These are phyloP conservation scores for Ceratobasidium theobromae DNA, from an alignment of 1,284 basidiomycete species.

Conservation along the genomic window DNA sequence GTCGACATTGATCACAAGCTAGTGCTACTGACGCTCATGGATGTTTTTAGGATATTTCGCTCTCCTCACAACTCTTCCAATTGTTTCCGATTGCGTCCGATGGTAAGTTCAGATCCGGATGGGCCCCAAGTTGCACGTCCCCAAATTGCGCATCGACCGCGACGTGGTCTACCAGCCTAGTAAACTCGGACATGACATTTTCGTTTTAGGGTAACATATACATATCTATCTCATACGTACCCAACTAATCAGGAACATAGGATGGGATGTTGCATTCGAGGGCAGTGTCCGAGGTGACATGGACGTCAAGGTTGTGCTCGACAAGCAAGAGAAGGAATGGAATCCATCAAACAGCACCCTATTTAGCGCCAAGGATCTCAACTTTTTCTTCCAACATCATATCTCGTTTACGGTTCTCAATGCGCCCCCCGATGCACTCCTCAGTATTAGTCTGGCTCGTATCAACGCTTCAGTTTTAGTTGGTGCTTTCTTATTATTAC, in stretches of 20 bases:
- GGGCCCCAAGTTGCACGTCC: constrained; percentile 11
- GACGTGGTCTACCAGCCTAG: constrained; percentile 4
- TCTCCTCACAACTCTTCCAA: too few species aligned
- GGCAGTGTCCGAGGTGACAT: constrained; percentile 6
- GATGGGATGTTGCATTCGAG: constrained; percentile 17
- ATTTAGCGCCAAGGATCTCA: not conserved
- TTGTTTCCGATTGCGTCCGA: too few species aligned
- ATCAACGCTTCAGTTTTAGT: not conserved
- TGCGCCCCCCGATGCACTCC: not conserved
- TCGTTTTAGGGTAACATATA: not conserved
- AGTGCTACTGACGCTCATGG: too few species aligned
- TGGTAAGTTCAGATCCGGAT: too few species aligned
- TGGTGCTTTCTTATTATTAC: not conserved
- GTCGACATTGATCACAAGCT: too few species aligned
- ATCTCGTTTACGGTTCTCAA: not conserved
- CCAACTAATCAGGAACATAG: not conserved
- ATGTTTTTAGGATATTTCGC: too few species aligned
- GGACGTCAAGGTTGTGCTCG: not conserved
- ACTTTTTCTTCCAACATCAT: not conserved
- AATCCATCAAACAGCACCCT: not conserved
- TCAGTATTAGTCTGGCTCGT: not conserved
- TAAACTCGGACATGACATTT: not conserved
- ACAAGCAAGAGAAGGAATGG: not conserved
- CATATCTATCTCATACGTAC: not conserved
- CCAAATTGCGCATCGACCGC: not conserved